Evolutionary conservation across 2,329 filamentous ascomycete species (phyloP).

Genomic region (Septoria petroselini): DNA sequence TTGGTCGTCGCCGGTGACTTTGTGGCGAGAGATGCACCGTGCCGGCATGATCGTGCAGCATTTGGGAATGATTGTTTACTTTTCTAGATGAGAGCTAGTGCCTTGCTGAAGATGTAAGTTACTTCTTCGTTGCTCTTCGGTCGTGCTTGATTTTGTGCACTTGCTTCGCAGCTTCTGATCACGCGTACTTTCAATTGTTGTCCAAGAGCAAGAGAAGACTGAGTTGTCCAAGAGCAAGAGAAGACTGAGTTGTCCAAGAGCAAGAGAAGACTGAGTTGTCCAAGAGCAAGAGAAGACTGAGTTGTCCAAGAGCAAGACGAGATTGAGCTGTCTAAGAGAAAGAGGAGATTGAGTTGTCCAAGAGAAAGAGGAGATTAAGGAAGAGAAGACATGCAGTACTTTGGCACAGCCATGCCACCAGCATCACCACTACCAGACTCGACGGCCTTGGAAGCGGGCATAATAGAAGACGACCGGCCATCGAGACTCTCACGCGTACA

Average conservation of each 20-base stretch:
- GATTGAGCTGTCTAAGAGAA: too few relatives aligned
- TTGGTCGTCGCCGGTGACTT: conserved; percentile 14
- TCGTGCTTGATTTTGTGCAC: conserved; percentile 1
- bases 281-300: neutral
- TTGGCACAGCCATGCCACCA: conserved; percentile 17
- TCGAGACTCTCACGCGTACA: conserved; percentile 32
- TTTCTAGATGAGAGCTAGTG: conserved; percentile 16
- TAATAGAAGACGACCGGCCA: conserved; percentile 33
- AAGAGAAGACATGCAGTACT: conserved; percentile 15
- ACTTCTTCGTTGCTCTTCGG: conserved; percentile 5
- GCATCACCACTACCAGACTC: conserved; percentile 34
- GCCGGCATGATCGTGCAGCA: conserved; percentile 6
- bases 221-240: too few relatives aligned
- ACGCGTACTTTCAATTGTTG: too few relatives aligned
- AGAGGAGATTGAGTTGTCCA: neutral
- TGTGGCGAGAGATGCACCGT: conserved; percentile 3
- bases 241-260: too few relatives aligned
- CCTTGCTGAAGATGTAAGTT: conserved; percentile 15
- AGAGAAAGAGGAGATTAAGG: neutral
- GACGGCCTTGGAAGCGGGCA: conserved; percentile 36
- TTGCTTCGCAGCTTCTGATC: neutral
- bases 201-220: neutral
- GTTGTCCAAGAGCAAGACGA: too few relatives aligned
- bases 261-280: neutral
- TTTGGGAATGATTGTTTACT: conserved; percentile 16